Conservation (phyloP, 345 rosid genomes). For the Rubroshorea leprosula region DNA sequence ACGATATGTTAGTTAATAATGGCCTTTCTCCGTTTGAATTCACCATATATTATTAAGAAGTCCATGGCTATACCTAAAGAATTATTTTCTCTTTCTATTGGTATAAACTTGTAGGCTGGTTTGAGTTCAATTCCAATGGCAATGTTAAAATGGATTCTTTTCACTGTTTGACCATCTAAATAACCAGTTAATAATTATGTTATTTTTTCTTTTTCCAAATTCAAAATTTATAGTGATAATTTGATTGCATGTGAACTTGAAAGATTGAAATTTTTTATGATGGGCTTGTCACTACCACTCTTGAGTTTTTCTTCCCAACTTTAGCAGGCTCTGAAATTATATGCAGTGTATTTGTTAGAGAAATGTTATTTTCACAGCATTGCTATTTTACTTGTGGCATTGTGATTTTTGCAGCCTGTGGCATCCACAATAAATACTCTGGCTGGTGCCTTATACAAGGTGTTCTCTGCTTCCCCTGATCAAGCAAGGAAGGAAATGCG, state of each 20-base stretch:
- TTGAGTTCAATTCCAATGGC: too few relatives aligned
- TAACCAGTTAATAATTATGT: too few relatives aligned
- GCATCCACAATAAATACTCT: constrained; percentile 55
- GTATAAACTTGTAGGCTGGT: neutral
- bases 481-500: constrained; percentile 49
- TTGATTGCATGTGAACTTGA: too few relatives aligned
- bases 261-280: too few relatives aligned
- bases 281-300: too few relatives aligned
- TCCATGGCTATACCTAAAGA: neutral
- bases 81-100: neutral
- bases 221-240: too few relatives aligned
- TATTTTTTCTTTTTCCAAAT: too few relatives aligned
- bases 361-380: neutral
- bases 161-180: too few relatives aligned
- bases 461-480: constrained; percentile 42
- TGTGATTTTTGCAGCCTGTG: constrained; percentile 32
- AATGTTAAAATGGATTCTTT: too few relatives aligned
- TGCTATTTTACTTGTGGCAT: neutral
- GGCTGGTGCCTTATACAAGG: constrained; percentile 50
- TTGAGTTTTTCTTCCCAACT: too few relatives aligned
- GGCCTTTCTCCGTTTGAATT: neutral
- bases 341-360: too few relatives aligned
- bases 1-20: neutral
- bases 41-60: neutral
- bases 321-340: too few relatives aligned